phyloP scores from a whole-genome alignment of 2,329 filamentous ascomycete genomes.

The Fusarium nisikadoi region DNA sequence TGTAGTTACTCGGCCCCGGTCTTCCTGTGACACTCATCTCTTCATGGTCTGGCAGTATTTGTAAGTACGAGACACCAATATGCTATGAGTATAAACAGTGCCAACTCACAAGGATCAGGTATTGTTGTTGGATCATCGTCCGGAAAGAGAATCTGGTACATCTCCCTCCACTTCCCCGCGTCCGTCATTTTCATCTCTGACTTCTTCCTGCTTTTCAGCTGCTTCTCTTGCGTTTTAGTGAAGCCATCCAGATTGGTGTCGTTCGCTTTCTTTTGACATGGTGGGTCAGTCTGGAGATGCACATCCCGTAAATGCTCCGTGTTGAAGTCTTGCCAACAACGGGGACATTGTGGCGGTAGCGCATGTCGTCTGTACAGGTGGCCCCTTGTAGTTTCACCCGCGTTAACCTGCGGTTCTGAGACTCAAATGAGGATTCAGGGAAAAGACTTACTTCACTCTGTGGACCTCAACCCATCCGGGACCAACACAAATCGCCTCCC shows the following conservation, averaged over 20 bases:
- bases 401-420: too few relatives aligned
- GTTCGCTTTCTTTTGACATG: not conserved
- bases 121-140: not conserved
- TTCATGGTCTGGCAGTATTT: not conserved
- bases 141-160: not conserved
- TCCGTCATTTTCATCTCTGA: not conserved
- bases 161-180: not conserved
- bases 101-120: not conserved
- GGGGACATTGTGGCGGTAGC: not conserved
- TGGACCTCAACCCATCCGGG: not conserved
- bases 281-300: not conserved
- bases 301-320: not conserved
- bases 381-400: not conserved
- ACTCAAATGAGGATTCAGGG: not conserved
- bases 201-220: not conserved
- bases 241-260: not conserved
- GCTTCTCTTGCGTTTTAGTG: not conserved
- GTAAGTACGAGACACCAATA: not conserved
- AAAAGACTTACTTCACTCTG: not conserved
- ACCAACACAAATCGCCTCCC: not conserved
- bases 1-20: not conserved
- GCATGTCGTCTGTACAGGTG: not conserved
- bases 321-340: not conserved
- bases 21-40: not conserved
- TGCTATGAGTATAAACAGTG: not conserved